Base-by-base conservation (phyloP, 2,329 filamentous ascomycete species). In the Colletotrichum limetticola region DNA sequence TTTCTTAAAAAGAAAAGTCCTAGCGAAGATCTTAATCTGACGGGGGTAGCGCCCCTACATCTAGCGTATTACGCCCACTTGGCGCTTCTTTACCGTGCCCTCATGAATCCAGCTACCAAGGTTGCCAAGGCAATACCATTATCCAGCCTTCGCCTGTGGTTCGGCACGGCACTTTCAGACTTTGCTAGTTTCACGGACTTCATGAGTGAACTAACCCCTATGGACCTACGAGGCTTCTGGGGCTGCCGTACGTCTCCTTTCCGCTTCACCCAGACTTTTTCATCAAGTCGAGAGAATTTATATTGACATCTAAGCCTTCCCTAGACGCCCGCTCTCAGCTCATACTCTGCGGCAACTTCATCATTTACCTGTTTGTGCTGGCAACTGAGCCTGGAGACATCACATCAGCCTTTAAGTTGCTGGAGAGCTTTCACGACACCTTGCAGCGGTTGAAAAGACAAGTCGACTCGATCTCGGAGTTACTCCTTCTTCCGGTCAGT, bases 361-460 rank as follows among this genome's bases (percentile, higher is more conserved):
- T 87, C 60, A 85, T 87, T 30, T 86, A 86, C 71, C 79, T 87
- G 0, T 87, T 87, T 60, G 79, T 87, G 1, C 78, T 86, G 4
- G 84, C 85, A 0, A 81, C 83, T 0, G 79, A 81, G 8, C 76
- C 76, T 3, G 70, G 72, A 4, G 79, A 85, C 60, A 79, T 83
- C 4, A 79, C 79, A 26, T 76, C 77, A 1, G 80, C 83, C 0
- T 84, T 83, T 58, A 77, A 78, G n/a, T 74, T 84, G 1, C 72
- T 85, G 22, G 78, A 82, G 46, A 79, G 75, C 22, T 84, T 84
- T n/a, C 82, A 84, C 24, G 78, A 78, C 26, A 80, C 81, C 0
- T 69, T 85, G 14, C 80, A 84, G 66, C 78, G 78, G 11, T 78
- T 85, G 0, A 79, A 79, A 1, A 68, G 74, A 11, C 79, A 79